Evolutionary conservation across 139 green algal species (phyloP), one percentile per base, ranked within the genome.

Genomic region (Parachlorella kessleri): DNA sequence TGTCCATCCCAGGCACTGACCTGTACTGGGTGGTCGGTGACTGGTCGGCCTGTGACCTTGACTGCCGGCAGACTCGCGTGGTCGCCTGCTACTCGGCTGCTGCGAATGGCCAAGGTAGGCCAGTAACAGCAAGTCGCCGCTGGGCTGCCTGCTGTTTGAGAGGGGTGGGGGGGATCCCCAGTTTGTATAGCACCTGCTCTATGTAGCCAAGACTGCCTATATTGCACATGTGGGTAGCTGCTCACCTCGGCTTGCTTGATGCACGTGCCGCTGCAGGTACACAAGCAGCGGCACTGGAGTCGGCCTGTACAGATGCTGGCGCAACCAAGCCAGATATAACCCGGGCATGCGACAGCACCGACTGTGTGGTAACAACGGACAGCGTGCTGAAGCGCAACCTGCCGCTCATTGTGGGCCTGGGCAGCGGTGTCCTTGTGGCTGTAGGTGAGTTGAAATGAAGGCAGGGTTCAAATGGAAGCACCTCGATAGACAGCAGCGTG

Each of bases 21-120:
- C 64, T 33, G 38, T 66, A 37, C 63, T 80, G 75, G 75, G 35
- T 37, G 64, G n/a, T 80, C 3, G 75, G 41, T 2, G 33, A 39
- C 75, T 80, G 75, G 75, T 4, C 30, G 24, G 28, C 18, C 5
- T 80, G 75, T 64, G 9, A 4, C 2, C 3, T 42, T 4, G 21
- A 66, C 8, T 80, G 75, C 65, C 10, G 8, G 5, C 66, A 71
- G 21, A 59, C 48, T 18, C 48, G 48, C 48, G 14, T 59, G 48
- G 48, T 59, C 14, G 48, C 48, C 48, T 59, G 48, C 48, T 59
- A 59, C 48, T 59, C 21, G 14, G 21, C 14, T 28, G 14, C 48
- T 28, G 48, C 14, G 48, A 18, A 59, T 59, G 48, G 48, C 14
- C 21, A 14, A 14, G 48, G 48, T 18, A 59, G 48, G 14, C 48